A percentile compares a stretch with the other conserved stretches of the same genome.
Evolutionary conservation across 495 filamentous ascomycete species (phyloP).

Genomic region (Trichoderma orchidacearum): DNA sequence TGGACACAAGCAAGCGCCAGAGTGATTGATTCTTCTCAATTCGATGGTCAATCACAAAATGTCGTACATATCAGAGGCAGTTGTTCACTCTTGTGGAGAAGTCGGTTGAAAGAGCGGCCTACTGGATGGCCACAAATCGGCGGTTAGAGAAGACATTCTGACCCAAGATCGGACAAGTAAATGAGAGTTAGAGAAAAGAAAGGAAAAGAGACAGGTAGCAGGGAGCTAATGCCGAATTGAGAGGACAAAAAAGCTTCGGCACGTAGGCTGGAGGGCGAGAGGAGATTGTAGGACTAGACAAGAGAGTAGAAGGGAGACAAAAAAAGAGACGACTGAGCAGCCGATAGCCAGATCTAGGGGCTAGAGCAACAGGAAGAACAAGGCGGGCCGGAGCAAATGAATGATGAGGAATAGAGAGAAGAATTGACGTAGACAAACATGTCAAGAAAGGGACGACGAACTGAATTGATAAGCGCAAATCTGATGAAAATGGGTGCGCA

Average conservation of each 20-base stretch:
- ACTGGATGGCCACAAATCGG: neutral
- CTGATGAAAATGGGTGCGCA: neutral
- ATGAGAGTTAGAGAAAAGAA: neutral
- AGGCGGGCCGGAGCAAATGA: neutral
- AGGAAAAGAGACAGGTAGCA: neutral
- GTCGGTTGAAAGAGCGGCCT: neutral
- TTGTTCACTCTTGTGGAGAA: neutral
- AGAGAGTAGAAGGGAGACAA: neutral
- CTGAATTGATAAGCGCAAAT: neutral
- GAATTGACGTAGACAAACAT: neutral
- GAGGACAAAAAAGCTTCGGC: neutral
- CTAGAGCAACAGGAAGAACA: neutral
- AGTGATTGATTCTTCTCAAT: neutral
- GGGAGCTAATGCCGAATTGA: neutral
- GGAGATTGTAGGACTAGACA: neutral
- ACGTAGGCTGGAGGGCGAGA: neutral
- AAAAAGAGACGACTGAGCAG: neutral
- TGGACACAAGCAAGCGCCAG: neutral
- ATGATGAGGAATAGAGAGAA: neutral
- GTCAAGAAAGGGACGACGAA: conserved; percentile 1
- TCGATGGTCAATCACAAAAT: neutral
- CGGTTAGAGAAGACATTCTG: conserved; percentile 2
- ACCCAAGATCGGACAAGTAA: neutral
- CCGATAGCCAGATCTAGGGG: neutral
- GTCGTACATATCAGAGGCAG: neutral